These are phyloP conservation scores for Coemansia sp. DNA, from an alignment of 371 early-diverging fungal species.

Conservation along the genomic window DNA sequence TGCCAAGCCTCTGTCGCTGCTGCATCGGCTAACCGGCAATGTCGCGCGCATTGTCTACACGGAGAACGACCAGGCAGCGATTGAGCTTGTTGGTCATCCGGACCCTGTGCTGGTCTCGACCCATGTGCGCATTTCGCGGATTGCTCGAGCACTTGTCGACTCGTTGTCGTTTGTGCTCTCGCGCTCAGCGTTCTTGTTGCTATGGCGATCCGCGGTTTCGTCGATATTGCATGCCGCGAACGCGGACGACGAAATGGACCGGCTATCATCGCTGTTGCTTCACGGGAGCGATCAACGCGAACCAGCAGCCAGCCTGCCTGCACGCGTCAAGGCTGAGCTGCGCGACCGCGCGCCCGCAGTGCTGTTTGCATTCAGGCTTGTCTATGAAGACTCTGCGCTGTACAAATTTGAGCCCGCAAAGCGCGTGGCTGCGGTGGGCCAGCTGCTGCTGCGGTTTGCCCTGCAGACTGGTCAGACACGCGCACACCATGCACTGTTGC, in stretches of 20 bases:
- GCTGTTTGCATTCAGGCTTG: slow-evolving; percentile 35
- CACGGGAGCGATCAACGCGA: slow-evolving; percentile 12
- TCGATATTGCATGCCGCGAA: neutral
- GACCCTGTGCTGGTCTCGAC: slow-evolving; percentile 2
- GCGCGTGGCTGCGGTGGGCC: slow-evolving; percentile 15
- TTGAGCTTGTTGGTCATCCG: neutral
- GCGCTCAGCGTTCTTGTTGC: slow-evolving; percentile 1
- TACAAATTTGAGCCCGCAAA: slow-evolving; percentile 12
- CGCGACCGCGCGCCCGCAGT: slow-evolving; percentile 27
- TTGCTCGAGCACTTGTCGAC: slow-evolving; percentile 5
- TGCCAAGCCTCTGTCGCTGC: slow-evolving; percentile 8
- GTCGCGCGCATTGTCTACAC: slow-evolving; percentile 10
- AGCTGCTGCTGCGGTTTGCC: slow-evolving; percentile 24
- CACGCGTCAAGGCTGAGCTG: slow-evolving; percentile 23
- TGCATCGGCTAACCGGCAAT: neutral
- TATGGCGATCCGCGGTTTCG: slow-evolving; percentile 25
- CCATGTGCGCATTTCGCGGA: slow-evolving; percentile 14
- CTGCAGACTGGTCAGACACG: slow-evolving; percentile 1
- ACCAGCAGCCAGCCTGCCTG: slow-evolving; percentile 7
- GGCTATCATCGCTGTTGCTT: slow-evolving; percentile 18
- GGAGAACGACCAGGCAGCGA: neutral
- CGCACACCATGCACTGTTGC: slow-evolving; percentile 17
- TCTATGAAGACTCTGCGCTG: slow-evolving; percentile 32
- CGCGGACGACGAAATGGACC: slow-evolving; percentile 16
- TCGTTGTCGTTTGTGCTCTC: slow-evolving; percentile 36